Conservation (phyloP, 1,284 basidiomycete species). For the Austroboletus olivaceoglutinosus region DNA sequence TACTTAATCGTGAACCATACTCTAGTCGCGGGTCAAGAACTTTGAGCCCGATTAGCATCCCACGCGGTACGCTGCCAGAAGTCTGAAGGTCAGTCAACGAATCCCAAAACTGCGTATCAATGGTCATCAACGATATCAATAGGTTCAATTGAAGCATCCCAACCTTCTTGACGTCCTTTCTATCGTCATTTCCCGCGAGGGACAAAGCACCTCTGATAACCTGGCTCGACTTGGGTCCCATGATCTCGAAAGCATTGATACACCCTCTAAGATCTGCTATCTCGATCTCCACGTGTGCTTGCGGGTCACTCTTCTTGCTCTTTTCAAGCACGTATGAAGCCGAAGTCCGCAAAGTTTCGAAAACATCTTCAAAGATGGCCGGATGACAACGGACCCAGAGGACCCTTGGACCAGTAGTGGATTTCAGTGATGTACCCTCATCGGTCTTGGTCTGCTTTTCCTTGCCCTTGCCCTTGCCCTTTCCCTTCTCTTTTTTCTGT, state of each 20-base stretch:
- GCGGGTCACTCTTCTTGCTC: slow-evolving; percentile 34
- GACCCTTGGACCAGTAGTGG: slow-evolving; percentile 33
- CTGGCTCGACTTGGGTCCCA: slow-evolving; percentile 80
- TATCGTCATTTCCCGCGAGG: slow-evolving; percentile 50
- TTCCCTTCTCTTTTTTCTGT: slow-evolving; percentile 8
- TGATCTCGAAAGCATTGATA: slow-evolving; percentile 81
- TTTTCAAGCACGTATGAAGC: slow-evolving; percentile 50
- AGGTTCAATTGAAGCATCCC: not conserved
- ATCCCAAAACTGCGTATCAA: slow-evolving; percentile 65
- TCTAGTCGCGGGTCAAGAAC: slow-evolving; percentile 79
- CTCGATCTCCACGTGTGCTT: slow-evolving; percentile 47
- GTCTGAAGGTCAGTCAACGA: slow-evolving; percentile 60
- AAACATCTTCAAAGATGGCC: slow-evolving; percentile 57
- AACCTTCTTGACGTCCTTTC: slow-evolving; percentile 64
- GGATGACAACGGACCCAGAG: slow-evolving; percentile 84
- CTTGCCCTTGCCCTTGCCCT: slow-evolving; percentile 18
- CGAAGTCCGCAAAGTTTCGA: slow-evolving; percentile 49
- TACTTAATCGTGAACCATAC: slow-evolving; percentile 36
- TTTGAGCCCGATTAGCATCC: slow-evolving; percentile 73
- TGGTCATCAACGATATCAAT: slow-evolving; percentile 5
- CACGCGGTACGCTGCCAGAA: slow-evolving; percentile 63
- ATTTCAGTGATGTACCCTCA: slow-evolving; percentile 5
- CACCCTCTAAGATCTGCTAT: slow-evolving; percentile 68
- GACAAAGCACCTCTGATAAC: slow-evolving; percentile 72
- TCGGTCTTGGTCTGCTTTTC: slow-evolving; percentile 22